A percentile compares a stretch with the other conserved stretches of the same genome.
phyloP scores from a whole-genome alignment of 768 basidiomycete genomes.

The Gymnopilus junonius region DNA sequence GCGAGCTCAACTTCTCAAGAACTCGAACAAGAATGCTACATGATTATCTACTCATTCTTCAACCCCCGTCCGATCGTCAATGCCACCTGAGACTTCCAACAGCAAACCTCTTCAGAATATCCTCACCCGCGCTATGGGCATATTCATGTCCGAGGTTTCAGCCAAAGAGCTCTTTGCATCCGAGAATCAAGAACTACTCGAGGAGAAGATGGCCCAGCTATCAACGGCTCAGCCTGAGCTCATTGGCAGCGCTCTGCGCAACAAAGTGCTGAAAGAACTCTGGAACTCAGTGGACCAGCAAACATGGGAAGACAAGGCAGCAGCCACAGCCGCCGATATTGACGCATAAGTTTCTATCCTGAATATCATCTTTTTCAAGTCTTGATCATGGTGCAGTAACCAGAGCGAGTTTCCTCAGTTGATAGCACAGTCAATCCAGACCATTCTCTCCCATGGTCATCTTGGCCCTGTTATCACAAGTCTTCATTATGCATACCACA shows the following conservation, averaged over 20 bases:
- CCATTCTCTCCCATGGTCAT: background rate
- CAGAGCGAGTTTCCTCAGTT: constrained; percentile 10
- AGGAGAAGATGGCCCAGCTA: constrained; percentile 2
- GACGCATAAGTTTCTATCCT: background rate
- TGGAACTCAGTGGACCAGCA: constrained; percentile 1
- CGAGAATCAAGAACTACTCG: constrained; percentile 6
- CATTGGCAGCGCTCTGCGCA: constrained; percentile 1
- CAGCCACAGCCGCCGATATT: background rate
- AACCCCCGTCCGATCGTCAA: background rate
- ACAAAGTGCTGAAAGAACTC: constrained; percentile 11
- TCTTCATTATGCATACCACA: constrained; percentile 5
- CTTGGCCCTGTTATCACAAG: constrained; percentile 3
- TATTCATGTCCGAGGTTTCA: constrained; percentile 1
- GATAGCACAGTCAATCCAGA: constrained; percentile 3
- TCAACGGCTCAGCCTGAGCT: constrained; percentile 1
- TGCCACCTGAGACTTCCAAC: background rate
- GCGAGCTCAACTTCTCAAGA: background rate
- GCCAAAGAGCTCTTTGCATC: constrained; percentile 8
- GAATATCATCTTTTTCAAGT: background rate
- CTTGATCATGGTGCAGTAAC: background rate
- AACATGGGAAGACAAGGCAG: background rate
- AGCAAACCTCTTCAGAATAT: background rate
- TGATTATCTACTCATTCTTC: background rate
- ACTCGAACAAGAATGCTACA: background rate
- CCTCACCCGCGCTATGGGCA: constrained; percentile 2